Base-by-base conservation (phyloP, 2,329 filamentous ascomycete genomes). In the Alternaria longipes region DNA sequence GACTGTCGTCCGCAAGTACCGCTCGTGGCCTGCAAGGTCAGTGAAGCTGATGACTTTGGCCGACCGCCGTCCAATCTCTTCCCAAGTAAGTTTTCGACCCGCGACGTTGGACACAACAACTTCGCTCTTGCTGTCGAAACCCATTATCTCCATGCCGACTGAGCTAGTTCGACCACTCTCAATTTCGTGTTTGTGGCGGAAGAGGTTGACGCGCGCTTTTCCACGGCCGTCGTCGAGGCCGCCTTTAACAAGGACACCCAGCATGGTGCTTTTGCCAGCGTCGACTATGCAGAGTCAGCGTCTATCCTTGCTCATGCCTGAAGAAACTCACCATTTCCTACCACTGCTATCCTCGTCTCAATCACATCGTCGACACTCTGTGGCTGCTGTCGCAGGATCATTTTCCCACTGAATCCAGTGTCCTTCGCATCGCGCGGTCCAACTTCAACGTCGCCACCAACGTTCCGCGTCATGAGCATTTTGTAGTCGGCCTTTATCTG, bases 21-120 rank as follows among this genome's bases (percentile, higher is more conserved):
- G 89, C 82, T 98, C 95, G 81, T 99, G 95, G 30, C 95, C 95
- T 5, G 95, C 95, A 67, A 99, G 83, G 78, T 99, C 95, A 34
- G 92, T 96, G 79, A 99, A 99, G 28, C 92, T 92, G 72, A 98
- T 97, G 53, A 99, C 94, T 84, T 99, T 99, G 52, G 94, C 87
- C 71, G 93, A 96, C 68, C 93, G 91, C 80, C 91, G 93, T 55
- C 95, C 95, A 74, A 99, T 97, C 78, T 99, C 95, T 78, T 97
- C 94, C 95, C 95, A 99, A 4, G 94, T 94, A 34, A 98, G 83
- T 81, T 90, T 92, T 77, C 95, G 88, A 1, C 93, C 94, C 2
- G 94, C 91, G 0, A 90, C 91, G 60, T 91, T 91, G 40, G 92
- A 94, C 16, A 89, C 87, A 16, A 98, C 87, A 28, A 97, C 90